These are phyloP conservation scores for Mucor lusitanicus DNA, from an alignment of 371 early-diverging fungal species.

Conservation along the genomic window DNA sequence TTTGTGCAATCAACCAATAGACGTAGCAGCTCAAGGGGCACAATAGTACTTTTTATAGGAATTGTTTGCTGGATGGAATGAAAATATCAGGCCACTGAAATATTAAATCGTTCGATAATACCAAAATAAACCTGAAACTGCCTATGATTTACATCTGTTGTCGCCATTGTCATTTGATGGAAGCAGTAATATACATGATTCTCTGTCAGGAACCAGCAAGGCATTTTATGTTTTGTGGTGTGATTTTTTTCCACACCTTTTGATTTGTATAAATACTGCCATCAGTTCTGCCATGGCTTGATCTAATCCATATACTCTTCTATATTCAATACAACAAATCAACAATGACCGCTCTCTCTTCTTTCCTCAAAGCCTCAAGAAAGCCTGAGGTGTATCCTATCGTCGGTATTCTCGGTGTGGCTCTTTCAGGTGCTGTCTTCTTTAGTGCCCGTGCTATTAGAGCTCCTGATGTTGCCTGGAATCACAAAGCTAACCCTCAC, in stretches of 20 bases:
- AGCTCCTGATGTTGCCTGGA: slow-evolving; percentile 49
- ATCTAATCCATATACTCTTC: not conserved
- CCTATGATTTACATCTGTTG: not conserved
- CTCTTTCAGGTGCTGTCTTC: slow-evolving; percentile 39
- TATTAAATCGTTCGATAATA: slow-evolving; percentile 1
- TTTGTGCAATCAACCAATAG: not conserved
- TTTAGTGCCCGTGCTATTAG: slow-evolving; percentile 28
- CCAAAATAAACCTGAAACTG: not conserved
- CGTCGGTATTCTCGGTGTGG: slow-evolving; percentile 36
- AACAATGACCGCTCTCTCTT: slow-evolving; percentile 15
- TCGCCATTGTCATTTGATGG: not conserved
- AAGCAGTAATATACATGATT: not conserved
- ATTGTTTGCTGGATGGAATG: not conserved
- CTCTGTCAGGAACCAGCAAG: not conserved
- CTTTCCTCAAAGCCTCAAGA: slow-evolving; percentile 37
- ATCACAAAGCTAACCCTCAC: slow-evolving; percentile 23
- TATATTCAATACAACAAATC: not conserved
- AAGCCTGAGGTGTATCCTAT: slow-evolving; percentile 47
- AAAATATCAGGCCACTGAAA: not conserved
- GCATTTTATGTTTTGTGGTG: not conserved
- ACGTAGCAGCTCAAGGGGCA: not conserved
- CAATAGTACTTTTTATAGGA: not conserved
- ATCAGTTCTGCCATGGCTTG: not conserved
- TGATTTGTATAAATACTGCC: not conserved
- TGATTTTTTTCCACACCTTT: not conserved